A percentile compares a stretch with the other conserved stretches of the same genome.
Conservation (phyloP, 768 basidiomycete species). For the Pisolithus sp. region DNA sequence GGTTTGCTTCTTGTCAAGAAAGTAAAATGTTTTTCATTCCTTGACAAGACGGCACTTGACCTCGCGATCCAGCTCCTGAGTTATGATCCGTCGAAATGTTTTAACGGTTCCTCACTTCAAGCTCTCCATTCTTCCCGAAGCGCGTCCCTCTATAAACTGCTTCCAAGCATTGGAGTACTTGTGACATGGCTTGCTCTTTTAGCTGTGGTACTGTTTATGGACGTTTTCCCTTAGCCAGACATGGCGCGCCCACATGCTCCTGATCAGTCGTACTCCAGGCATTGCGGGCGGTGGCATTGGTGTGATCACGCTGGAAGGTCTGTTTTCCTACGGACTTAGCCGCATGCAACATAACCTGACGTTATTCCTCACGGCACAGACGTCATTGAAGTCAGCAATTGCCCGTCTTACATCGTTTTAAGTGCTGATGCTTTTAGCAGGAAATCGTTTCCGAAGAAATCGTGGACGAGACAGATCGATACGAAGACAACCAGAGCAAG, state of each 20-base stretch:
- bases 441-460: constrained; percentile 97
- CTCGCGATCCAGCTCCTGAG: constrained; percentile 55
- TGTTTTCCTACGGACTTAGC: constrained; percentile 9
- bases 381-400: constrained; percentile 55
- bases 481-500: constrained; percentile 82
- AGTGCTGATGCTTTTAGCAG: constrained; percentile 29
- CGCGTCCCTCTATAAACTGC: constrained; percentile 80
- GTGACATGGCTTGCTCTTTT: constrained; percentile 31
- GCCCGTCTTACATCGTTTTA: not conserved
- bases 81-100: constrained; percentile 79
- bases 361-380: constrained; percentile 34
- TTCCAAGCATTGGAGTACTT: constrained; percentile 95
- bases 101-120: constrained; percentile 70
- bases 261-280: constrained; percentile 83
- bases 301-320: constrained; percentile 84
- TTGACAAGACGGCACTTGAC: constrained; percentile 6
- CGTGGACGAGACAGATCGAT: constrained; percentile 90
- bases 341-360: not conserved
- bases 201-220: not conserved
- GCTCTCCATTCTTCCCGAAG: constrained; percentile 85
- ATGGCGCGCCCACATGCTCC: constrained; percentile 84
- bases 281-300: constrained; percentile 79
- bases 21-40: constrained; percentile 30
- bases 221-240: constrained; percentile 58
- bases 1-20: constrained; percentile 83